phyloP scores from a whole-genome alignment of 2,329 filamentous ascomycete genomes.

The Epichloe coenophiala region DNA sequence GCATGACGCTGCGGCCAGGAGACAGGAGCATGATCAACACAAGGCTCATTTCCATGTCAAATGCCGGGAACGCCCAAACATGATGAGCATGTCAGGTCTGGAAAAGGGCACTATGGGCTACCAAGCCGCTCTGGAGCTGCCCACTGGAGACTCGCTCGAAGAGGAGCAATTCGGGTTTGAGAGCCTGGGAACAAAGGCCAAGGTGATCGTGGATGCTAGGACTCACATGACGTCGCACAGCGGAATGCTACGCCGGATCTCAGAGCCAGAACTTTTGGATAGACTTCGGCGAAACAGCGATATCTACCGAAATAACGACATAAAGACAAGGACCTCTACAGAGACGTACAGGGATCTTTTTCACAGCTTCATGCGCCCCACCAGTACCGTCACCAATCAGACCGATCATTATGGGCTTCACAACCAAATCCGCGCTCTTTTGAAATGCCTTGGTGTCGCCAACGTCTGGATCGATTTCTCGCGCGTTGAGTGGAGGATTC shows the following conservation, averaged over 20 bases:
- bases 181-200: slow-evolving; percentile 39
- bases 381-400: slow-evolving; percentile 40
- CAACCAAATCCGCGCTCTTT: slow-evolving; percentile 55
- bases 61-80: slow-evolving; percentile 51
- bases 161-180: slow-evolving; percentile 49
- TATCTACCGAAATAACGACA: slow-evolving; percentile 39
- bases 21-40: slow-evolving; percentile 28
- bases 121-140: slow-evolving; percentile 52
- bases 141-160: slow-evolving; percentile 49
- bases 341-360: slow-evolving; percentile 52
- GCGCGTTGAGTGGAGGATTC: slow-evolving; percentile 60
- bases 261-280: slow-evolving; percentile 44
- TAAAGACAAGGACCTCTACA: slow-evolving; percentile 35
- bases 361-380: slow-evolving; percentile 43
- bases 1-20: slow-evolving; percentile 29
- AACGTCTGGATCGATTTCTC: slow-evolving; percentile 66
- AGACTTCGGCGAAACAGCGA: slow-evolving; percentile 42
- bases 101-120: slow-evolving; percentile 61
- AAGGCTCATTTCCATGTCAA: slow-evolving; percentile 45
- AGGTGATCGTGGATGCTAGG: slow-evolving; percentile 42
- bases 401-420: slow-evolving; percentile 49
- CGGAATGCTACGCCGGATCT: slow-evolving; percentile 41
- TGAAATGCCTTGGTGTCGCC: slow-evolving; percentile 49
- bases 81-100: slow-evolving; percentile 58
- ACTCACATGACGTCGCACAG: slow-evolving; percentile 40